Percentiles rank a stretch among this genome's conserved stretches.
phyloP scores from a whole-genome alignment of 192 early-diverging fungal genomes.

The Coemansia biformis region DNA sequence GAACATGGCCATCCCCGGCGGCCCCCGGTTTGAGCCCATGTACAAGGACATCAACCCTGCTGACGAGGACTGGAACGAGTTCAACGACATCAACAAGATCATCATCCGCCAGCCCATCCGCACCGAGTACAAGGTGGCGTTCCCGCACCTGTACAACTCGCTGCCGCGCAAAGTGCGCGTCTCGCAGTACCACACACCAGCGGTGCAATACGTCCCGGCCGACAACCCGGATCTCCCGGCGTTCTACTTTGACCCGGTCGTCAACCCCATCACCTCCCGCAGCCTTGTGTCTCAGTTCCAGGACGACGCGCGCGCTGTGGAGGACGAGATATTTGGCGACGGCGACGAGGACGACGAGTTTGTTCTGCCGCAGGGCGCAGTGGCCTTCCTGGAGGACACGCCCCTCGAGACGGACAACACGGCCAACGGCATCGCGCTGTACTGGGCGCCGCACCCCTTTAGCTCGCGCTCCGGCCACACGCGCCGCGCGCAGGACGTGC shows the following conservation, averaged over 20 bases:
- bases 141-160: constrained; percentile 97
- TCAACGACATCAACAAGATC: constrained; percentile 99
- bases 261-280: constrained; percentile 83
- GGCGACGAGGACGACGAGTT: constrained; percentile 66
- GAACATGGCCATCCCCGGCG: constrained; percentile 97
- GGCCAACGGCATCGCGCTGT: constrained; percentile 84
- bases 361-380: constrained; percentile 68
- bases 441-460: constrained; percentile 98
- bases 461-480: constrained; percentile 86
- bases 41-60: constrained; percentile 92
- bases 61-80: constrained; percentile 99
- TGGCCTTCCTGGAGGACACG: constrained; percentile 72
- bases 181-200: constrained; percentile 90
- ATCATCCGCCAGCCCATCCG: constrained; percentile 98
- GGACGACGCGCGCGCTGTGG: constrained; percentile 59
- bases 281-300: constrained; percentile 60
- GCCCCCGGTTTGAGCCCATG: constrained; percentile 96
- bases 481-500: constrained; percentile 88
- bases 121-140: constrained; percentile 98
- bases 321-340: constrained; percentile 72
- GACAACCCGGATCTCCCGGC: constrained; percentile 96
- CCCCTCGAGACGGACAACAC: constrained; percentile 88
- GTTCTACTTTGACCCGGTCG: constrained; percentile 94
- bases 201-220: constrained; percentile 78
- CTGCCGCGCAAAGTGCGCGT: constrained; percentile 88